Percentiles rank a stretch among this genome's conserved stretches.
Evolutionary conservation across 441 rosid species (phyloP).

Genomic region (Brassica hybrid): DNA sequence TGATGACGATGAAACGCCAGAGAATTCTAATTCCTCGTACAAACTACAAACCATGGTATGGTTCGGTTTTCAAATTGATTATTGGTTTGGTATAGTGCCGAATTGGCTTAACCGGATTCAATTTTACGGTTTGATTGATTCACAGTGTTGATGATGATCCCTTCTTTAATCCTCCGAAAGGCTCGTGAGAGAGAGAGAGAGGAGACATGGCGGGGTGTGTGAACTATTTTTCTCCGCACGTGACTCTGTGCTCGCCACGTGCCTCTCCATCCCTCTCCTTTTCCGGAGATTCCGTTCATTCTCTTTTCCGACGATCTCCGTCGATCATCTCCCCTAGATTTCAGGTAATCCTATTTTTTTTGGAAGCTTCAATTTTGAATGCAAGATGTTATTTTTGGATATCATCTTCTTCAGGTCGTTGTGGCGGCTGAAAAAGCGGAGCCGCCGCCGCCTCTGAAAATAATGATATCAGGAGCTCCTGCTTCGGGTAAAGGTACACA

Average conservation of each 20-base stretch:
- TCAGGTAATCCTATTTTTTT: conserved; percentile 34
- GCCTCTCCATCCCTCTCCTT: conserved; percentile 31
- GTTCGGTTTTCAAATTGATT: neutral
- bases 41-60: too few species aligned
- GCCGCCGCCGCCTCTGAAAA: conserved; percentile 59
- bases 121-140: neutral
- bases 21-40: too few species aligned
- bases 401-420: conserved; percentile 40
- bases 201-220: conserved; percentile 31
- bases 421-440: conserved; percentile 53
- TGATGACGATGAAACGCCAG: conserved; percentile 5
- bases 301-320: conserved; percentile 40
- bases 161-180: neutral
- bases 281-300: conserved; percentile 22
- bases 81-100: neutral
- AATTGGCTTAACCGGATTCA: neutral
- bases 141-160: too few species aligned
- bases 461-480: conserved; percentile 86
- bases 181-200: conserved; percentile 22
- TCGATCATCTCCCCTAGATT: conserved; percentile 23
- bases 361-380: neutral
- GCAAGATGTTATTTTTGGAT: neutral
- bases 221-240: conserved; percentile 23
- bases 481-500: conserved; percentile 43
- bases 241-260: conserved; percentile 22